These are phyloP conservation scores for Globisporangium nodosum DNA, from an alignment of 352 stramenopile genomes.

Conservation along the genomic window DNA sequence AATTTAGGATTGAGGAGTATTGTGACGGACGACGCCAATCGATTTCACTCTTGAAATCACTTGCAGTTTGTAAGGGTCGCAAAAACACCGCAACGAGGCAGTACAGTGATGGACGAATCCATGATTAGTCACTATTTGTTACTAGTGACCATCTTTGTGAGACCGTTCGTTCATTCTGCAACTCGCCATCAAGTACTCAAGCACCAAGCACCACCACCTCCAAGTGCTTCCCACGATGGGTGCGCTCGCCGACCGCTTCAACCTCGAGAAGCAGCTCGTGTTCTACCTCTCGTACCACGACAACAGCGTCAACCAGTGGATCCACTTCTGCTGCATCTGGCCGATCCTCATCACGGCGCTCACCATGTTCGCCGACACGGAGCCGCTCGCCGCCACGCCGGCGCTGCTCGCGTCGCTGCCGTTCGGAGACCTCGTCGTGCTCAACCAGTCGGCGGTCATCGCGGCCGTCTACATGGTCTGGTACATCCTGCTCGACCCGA, in stretches of 20 bases:
- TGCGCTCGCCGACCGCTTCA: constrained; percentile 46
- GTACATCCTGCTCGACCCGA: constrained; percentile 65
- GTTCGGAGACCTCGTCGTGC: constrained; percentile 44
- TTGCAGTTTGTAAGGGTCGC: too few relatives aligned
- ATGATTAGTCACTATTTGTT: too few relatives aligned
- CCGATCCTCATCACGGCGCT: constrained; percentile 77
- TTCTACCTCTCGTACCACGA: constrained; percentile 87
- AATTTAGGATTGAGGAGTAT: too few relatives aligned
- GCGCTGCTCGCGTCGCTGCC: constrained; percentile 19
- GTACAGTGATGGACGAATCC: too few relatives aligned
- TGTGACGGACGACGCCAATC: too few relatives aligned
- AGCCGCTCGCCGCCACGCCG: constrained; percentile 24
- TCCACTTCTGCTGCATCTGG: constrained; percentile 84
- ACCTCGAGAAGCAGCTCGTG: constrained; percentile 75
- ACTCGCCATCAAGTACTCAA: not conserved
- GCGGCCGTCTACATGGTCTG: constrained; percentile 66
- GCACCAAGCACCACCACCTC: not conserved
- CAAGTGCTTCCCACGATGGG: constrained; percentile 1
- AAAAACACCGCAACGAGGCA: too few relatives aligned
- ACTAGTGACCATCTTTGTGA: too few relatives aligned
- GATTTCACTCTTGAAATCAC: too few relatives aligned
- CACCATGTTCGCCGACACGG: constrained; percentile 46
- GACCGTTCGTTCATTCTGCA: not conserved
- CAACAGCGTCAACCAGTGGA: constrained; percentile 73
- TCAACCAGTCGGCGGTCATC: constrained; percentile 55